Base-by-base conservation (phyloP, 75 land plant genomes). In the Isoetes taiwanensis region DNA sequence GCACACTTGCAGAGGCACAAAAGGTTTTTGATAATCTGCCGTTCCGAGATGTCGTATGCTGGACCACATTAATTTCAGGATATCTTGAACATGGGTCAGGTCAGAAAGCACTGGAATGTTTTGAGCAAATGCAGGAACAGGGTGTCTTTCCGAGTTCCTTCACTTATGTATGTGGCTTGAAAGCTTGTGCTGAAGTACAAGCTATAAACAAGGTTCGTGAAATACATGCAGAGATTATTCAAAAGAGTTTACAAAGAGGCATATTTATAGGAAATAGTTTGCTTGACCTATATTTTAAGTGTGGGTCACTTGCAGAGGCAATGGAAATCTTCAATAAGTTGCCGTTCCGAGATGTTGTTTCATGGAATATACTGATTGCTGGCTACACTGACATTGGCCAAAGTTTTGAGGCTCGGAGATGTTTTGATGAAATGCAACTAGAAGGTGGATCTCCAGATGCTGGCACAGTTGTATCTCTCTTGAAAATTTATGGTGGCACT, bases 291-390 rank as follows among this genome's bases (percentile, higher is more conserved):
- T 85, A 82, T 37, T 32, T 71, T 3, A 72, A 64, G 52, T 74
- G 78, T 58, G 90, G 90, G 16, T 42, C 39, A 39, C 57, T 82
- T n/a, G 69, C 57, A 3, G 74, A 63, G 30, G 80, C 65, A 2
- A 10, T 59, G 10, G 21, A 3, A 12, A 58, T 57, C 5, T 82
- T 85, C 42, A 43, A 55, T 17, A 33, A 40, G 19, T 63, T 82
- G 41, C n/a, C 0, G 10, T 33, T 29, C 14, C 73, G 68, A 32
- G 76, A 85, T 30, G 21, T 74, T 39, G 80, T 82, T 0, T 79
- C 90, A 1, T 85, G 86, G 83, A 85, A 76, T 40, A 39, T 84
- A 16, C 57, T 82, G 14, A 74, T 85, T 28, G 71, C 70, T 52
- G 80, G 90, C 20, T 76, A 74, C 59, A 76, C 80, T 28, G 77